Conservation (phyloP, 441 rosid species). For the Euphorbia corollata region DNA sequence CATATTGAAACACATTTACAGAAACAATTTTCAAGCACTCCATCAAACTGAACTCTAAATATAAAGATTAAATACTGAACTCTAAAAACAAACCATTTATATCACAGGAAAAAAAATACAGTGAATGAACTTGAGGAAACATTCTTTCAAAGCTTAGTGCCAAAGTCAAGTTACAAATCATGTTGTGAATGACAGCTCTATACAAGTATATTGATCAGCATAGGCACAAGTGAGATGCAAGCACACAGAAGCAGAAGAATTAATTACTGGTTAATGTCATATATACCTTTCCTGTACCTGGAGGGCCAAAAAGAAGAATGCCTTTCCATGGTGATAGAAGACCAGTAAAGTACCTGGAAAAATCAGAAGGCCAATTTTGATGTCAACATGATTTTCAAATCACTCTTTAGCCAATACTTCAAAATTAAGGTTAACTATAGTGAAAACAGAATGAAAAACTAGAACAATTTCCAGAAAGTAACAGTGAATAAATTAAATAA, state of each 20-base stretch:
- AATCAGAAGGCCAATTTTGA: neutral
- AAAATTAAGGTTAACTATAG: neutral
- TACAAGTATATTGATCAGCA: neutral
- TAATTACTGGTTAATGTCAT: neutral
- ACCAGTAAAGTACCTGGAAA: slow-evolving; percentile 77
- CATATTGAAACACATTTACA: neutral
- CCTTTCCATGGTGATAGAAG: slow-evolving; percentile 96
- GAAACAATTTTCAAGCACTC: neutral
- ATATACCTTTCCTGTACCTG: slow-evolving; percentile 93
- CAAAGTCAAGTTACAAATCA: neutral
- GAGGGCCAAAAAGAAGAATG: slow-evolving; percentile 94
- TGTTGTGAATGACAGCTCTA: slow-evolving; percentile 2
- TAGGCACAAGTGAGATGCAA: neutral
- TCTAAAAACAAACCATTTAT: neutral
- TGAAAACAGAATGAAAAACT: slow-evolving; percentile 3
- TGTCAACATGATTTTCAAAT: slow-evolving; percentile 5
- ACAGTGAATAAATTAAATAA: neutral
- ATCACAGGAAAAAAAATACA: neutral
- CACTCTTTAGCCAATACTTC: neutral
- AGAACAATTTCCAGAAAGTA: neutral
- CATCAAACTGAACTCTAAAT: neutral
- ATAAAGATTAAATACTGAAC: neutral
- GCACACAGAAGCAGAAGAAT: neutral
- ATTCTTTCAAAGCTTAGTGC: neutral
- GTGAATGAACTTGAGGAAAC: neutral